Evolutionary conservation across 2,329 filamentous ascomycete species (phyloP), one percentile per base, ranked within the genome.

Genomic region (Nectriaceae sp.): DNA sequence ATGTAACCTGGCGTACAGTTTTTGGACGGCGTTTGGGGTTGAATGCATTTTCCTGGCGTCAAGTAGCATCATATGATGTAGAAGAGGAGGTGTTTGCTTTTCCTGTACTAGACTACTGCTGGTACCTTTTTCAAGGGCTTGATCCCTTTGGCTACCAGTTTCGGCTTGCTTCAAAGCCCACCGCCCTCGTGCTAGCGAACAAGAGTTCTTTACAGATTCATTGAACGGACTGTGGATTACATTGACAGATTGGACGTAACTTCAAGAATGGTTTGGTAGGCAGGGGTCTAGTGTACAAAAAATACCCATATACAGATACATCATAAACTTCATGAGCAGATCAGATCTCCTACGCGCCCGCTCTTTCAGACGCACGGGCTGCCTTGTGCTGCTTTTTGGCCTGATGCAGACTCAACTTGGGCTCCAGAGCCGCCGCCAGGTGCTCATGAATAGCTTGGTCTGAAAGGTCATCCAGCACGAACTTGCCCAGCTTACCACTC

Each of bases 401-500:
- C 70, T 89, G 87, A 57, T 77, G 87, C 60, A 89, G 64, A 65
- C 87, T 90, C 46, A 82, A 62, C 15, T 66, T 66, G 20, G 76
- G 72, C 16, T 80, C 77, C 16, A 73, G 71, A 20, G 73, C 62
- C 50, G 70, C 70, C 49, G 72, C 71, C 61, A 72, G 75, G 51
- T 82, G 79, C 42, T 58, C 60, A n/a, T 57, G 61, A 16, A 90
- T 66, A 11, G 78, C 75, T 44, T 82, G 80, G 33, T 80, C 78
- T 18, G 75, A 78, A 11, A 97, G 75, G 46, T 90, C 82, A 64
- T 99, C 94, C 24, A 99, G 75, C 18, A 90, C 72, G 63, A 95
- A 94, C 35, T 73, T 77, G 1, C 92, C 93, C 47, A 97, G 64
- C 22, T 82, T 73, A 2, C 94, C 94, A 20, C 76, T 78, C 42